Base-by-base conservation (phyloP, 2,329 filamentous ascomycete genomes). In the Trichophaea hybrida region DNA sequence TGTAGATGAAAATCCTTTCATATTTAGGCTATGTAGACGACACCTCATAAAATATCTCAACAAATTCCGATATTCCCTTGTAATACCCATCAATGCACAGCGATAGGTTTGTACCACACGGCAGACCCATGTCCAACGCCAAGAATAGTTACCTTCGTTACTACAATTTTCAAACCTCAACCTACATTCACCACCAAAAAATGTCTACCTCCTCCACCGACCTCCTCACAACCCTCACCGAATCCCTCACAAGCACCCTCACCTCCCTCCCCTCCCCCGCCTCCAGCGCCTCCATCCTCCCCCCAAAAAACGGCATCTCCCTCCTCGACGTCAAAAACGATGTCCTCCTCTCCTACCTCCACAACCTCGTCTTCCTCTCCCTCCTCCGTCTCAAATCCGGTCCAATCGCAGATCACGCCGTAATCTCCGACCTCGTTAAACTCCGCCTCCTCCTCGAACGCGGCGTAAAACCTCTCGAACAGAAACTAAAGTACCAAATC, bases 241-340 rank as follows among this genome's bases (percentile, higher is more conserved):
- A 48, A n/a, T 64, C 64, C 31, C 37, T 66, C 32, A 40, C 57
- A 8, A 49, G 57, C 7, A 43, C 61, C 33, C 72, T 78, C 15
- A 76, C 77, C 0, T 78, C 82, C 0, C 77, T 84, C 50, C 81
- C 89, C 60, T 82, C 84, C 5, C 78, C 84, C 0, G 81, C 84
- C 0, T 80, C 80, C 53, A 71, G 82, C 15, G 71, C 77, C n/a
- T 72, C 76, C 12, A 79, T 94, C 61, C 75, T 85, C 53, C 81
- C 86, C n/a, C 84, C 86, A 1, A 78, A 84, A 65, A 83, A 95
- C 68, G 91, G 93, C 70, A 93, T 98, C 60, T 96, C 93, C 0
- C 81, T 98, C 0, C 83, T 98, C 69, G 89, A 97, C 70, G 83
- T 88, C 65, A 98, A 98, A 75, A 97, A 94, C 73, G 93, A 98